Conservation (phyloP, 257 asterid genomes). For the Solanum sitiens region DNA sequence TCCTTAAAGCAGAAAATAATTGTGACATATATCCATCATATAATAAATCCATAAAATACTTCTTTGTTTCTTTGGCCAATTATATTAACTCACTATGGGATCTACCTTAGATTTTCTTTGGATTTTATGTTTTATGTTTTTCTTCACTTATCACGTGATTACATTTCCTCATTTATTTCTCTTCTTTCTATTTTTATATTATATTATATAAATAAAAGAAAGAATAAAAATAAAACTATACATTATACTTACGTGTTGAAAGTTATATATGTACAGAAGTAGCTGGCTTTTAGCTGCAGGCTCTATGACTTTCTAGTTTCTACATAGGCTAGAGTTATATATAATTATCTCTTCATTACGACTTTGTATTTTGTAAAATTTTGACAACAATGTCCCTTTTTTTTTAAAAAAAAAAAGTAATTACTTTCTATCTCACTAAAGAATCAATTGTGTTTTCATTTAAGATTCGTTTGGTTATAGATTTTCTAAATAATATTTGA, state of each 20-base stretch:
- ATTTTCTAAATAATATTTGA: too few species aligned
- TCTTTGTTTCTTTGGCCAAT: not conserved
- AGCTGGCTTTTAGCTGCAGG: not conserved
- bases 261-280: not conserved
- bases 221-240: not conserved
- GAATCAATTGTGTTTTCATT: not conserved
- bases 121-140: slow-evolving; percentile 6
- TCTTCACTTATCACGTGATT: slow-evolving; percentile 14
- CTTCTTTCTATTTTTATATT: not conserved
- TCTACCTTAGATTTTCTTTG: slow-evolving; percentile 4
- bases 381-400: not conserved
- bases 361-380: not conserved
- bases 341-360: not conserved
- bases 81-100: not conserved
- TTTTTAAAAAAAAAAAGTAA: not conserved
- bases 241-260: not conserved
- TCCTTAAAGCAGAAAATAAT: not conserved
- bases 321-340: not conserved
- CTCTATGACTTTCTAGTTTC: not conserved
- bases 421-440: not conserved
- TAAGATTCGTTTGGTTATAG: too few species aligned
- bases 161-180: not conserved
- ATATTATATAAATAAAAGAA: not conserved
- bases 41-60: not conserved
- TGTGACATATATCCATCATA: slow-evolving; percentile 1